phyloP scores from a whole-genome alignment of 1,284 basidiomycete species.

The Hortiboletus rubellus region DNA sequence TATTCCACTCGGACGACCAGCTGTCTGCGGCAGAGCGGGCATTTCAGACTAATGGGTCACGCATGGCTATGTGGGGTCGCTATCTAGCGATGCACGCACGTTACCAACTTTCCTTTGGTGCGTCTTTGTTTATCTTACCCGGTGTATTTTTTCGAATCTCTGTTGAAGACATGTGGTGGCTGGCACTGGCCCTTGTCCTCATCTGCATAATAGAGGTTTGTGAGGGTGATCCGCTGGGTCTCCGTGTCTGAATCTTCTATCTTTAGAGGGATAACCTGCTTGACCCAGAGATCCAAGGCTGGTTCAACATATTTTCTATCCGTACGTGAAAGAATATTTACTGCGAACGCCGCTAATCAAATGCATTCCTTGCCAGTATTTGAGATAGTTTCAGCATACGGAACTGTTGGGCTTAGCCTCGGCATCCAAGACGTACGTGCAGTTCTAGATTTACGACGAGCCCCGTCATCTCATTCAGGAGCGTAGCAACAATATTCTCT shows the following conservation, averaged over 20 bases:
- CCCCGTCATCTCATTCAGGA: slow-evolving; percentile 1
- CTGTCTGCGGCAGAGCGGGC: slow-evolving; percentile 48
- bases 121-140: slow-evolving; percentile 14
- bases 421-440: slow-evolving; percentile 58
- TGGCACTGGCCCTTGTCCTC: slow-evolving; percentile 74
- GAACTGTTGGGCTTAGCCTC: slow-evolving; percentile 84
- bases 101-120: slow-evolving; percentile 85
- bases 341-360: neutral
- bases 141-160: neutral
- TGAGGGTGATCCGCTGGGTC: neutral
- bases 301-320: slow-evolving; percentile 81
- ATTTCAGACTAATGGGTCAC: slow-evolving; percentile 47
- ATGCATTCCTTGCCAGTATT: slow-evolving; percentile 54
- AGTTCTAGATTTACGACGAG: neutral
- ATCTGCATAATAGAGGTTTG: slow-evolving; percentile 86
- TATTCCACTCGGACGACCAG: slow-evolving; percentile 60
- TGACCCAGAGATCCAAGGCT: slow-evolving; percentile 50
- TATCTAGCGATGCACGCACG: slow-evolving; percentile 82
- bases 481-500: slow-evolving; percentile 74
- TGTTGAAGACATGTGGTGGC: slow-evolving; percentile 84
- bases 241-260: slow-evolving; percentile 3
- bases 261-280: slow-evolving; percentile 57
- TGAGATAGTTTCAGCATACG: slow-evolving; percentile 89
- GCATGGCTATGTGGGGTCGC: slow-evolving; percentile 69
- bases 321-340: slow-evolving; percentile 43